These are phyloP conservation scores for Phialophora tarda DNA, from an alignment of 2,329 filamentous ascomycete genomes.

Conservation along the genomic window DNA sequence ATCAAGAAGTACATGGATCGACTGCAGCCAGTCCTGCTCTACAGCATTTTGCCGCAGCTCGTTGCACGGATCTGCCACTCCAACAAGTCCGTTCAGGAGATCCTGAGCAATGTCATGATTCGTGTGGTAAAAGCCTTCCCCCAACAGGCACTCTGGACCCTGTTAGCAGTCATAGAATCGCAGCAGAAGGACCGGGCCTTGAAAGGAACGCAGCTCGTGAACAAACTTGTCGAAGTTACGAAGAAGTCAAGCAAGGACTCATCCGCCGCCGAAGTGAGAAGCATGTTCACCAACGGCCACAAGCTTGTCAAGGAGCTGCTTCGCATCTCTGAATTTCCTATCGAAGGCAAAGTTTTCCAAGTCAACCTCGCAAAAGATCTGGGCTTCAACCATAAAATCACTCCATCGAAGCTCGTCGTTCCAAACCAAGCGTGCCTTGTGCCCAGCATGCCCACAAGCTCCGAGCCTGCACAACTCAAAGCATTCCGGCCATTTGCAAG, in stretches of 20 bases:
- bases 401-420: constrained; percentile 84
- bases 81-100: constrained; percentile 75
- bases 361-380: constrained; percentile 80
- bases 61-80: constrained; percentile 94
- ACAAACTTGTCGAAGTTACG: constrained; percentile 48
- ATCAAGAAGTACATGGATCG: constrained; percentile 76
- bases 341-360: constrained; percentile 71
- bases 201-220: constrained; percentile 55
- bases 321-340: constrained; percentile 75
- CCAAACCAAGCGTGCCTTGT: constrained; percentile 85
- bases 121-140: constrained; percentile 88
- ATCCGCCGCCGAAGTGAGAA: constrained; percentile 65
- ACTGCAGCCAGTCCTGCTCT: constrained; percentile 55
- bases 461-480: constrained; percentile 71
- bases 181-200: constrained; percentile 71
- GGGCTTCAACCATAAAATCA: constrained; percentile 80
- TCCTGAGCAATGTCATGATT: constrained; percentile 78
- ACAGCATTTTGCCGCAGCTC: constrained; percentile 80
- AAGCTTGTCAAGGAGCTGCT: constrained; percentile 83
- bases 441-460: constrained; percentile 74
- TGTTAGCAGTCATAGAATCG: constrained; percentile 85
- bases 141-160: constrained; percentile 87
- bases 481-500: constrained; percentile 83
- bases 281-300: constrained; percentile 77
- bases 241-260: constrained; percentile 54